phyloP scores from a whole-genome alignment of 306 rosid genomes.

The Vigna radiata region DNA sequence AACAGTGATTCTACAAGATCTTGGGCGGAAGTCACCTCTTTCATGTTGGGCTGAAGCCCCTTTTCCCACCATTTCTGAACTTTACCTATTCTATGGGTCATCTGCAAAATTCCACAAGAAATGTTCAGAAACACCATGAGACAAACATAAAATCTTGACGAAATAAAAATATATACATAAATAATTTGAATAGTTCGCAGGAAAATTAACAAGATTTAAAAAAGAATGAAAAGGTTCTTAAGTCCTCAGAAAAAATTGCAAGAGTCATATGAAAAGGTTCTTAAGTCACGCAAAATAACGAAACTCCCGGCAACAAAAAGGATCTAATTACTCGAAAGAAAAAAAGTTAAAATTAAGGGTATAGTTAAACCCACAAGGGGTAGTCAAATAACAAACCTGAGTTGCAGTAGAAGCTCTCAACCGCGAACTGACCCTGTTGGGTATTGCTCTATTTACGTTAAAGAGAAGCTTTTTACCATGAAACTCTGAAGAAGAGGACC shows the following conservation, averaged over 20 bases:
- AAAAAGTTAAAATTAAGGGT: background rate
- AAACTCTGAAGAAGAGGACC: conserved; percentile 48
- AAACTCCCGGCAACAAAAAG: background rate
- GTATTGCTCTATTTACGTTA: conserved; percentile 42
- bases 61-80: conserved; percentile 92
- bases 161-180: background rate
- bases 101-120: conserved; percentile 49
- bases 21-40: conserved; percentile 70
- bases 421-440: conserved; percentile 39
- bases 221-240: background rate
- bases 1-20: conserved; percentile 79
- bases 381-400: conserved; percentile 54
- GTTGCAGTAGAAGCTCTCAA: conserved; percentile 46
- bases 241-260: background rate
- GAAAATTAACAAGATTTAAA: no score
- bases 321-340: background rate
- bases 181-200: background rate
- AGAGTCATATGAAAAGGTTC: background rate
- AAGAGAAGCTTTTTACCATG: conserved; percentile 49
- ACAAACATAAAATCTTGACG: conserved; percentile 4
- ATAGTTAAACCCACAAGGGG: background rate
- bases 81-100: conserved; percentile 61
- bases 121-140: conserved; percentile 3
- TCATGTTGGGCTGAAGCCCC: conserved; percentile 81
- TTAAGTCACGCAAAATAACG: background rate